A percentile compares a stretch with the other conserved stretches of the same genome.
These are phyloP conservation scores for Rhodotorula sp. DNA, from an alignment of 1,284 basidiomycete genomes.

Conservation along the genomic window DNA sequence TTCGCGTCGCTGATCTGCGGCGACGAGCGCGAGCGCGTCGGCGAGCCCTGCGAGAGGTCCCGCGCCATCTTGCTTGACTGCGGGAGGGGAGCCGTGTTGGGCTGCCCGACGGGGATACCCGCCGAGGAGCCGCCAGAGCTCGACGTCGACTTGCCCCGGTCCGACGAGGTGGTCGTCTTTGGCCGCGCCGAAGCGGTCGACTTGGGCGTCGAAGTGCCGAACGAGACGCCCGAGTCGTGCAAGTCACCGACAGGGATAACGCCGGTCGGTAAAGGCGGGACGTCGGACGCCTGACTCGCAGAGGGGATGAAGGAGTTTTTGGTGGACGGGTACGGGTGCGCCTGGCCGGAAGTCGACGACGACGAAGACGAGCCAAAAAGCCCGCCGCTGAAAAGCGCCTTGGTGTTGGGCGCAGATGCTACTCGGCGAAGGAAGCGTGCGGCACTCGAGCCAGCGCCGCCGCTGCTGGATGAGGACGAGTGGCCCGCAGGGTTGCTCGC, in stretches of 20 bases:
- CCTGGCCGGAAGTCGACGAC: constrained; percentile 56
- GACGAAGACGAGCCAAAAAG: constrained; percentile 40
- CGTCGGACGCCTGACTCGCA: constrained; percentile 50
- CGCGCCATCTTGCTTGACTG: not conserved
- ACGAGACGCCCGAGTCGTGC: constrained; percentile 34
- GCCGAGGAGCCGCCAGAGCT: constrained; percentile 18
- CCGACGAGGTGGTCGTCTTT: not conserved
- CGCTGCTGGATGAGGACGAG: not conserved
- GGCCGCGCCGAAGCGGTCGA: constrained; percentile 6
- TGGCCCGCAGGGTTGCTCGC: constrained; percentile 7
- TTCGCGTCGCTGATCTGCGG: constrained; percentile 23
- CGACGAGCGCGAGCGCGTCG: constrained; percentile 34
- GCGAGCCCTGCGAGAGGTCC: constrained; percentile 15
- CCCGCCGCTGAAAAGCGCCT: constrained; percentile 67
- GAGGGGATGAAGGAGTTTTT: constrained; percentile 72
- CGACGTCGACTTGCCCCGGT: constrained; percentile 16
- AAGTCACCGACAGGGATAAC: constrained; percentile 38
- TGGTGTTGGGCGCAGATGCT: constrained; percentile 93
- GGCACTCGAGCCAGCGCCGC: constrained; percentile 1
- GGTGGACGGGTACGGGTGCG: constrained; percentile 56
- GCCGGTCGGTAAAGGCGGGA: constrained; percentile 38
- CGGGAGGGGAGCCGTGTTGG: not conserved
- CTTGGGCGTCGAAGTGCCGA: constrained; percentile 17
- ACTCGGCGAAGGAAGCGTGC: constrained; percentile 84
- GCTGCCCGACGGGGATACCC: not conserved